These are phyloP conservation scores for Tetrahymena thermophila DNA, from an alignment of 73 alveolate genomes.

Conservation along the genomic window DNA sequence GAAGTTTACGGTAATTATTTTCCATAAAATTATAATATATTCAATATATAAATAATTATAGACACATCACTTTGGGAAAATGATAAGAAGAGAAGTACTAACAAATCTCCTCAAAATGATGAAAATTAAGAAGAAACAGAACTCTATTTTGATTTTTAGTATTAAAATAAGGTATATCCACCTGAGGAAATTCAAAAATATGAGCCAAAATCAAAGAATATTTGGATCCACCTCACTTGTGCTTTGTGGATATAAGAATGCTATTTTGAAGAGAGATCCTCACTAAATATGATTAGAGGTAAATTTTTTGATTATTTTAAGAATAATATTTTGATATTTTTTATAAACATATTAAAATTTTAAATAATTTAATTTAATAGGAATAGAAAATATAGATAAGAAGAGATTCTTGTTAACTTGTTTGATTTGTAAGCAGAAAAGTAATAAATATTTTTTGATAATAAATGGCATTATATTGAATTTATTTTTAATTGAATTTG, in stretches of 20 bases:
- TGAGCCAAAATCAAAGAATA: conserved; percentile 22
- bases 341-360: too few species aligned
- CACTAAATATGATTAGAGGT: neutral
- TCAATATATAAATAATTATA: neutral
- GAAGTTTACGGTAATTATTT: conserved; percentile 13
- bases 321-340: too few species aligned
- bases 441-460: neutral
- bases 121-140: conserved; percentile 15
- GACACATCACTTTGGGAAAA: neutral
- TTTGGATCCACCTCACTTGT: conserved; percentile 41
- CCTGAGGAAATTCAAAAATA: conserved; percentile 3
- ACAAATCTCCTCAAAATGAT: neutral
- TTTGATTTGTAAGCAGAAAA: conserved; percentile 17
- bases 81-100: neutral
- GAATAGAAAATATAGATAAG: conserved; percentile 16
- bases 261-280: conserved; percentile 25
- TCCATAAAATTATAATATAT: neutral
- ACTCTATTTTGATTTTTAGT: conserved; percentile 20
- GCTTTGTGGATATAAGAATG: conserved; percentile 39
- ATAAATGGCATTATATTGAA: too few species aligned
- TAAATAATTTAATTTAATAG: conserved; percentile 1
- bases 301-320: neutral
- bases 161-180: conserved; percentile 9
- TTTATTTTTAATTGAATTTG: neutral
- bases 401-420: conserved; percentile 24